Evolutionary conservation across 2,329 filamentous ascomycete genomes (phyloP).

Genomic region (Hypoxylon sp.): DNA sequence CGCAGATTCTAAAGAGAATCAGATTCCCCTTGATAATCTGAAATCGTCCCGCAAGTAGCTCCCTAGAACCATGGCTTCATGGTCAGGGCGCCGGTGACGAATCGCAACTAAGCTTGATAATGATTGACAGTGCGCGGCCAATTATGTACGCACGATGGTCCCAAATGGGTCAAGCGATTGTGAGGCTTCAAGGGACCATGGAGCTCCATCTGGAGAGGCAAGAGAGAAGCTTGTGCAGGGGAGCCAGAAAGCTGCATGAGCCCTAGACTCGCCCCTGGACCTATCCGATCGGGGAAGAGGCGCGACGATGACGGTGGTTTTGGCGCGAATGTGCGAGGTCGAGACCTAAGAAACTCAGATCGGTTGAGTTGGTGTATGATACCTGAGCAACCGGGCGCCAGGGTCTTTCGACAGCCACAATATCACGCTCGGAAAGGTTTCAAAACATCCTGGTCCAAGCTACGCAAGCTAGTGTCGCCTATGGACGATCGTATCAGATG

Average conservation of each 20-base stretch:
- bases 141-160: conserved; percentile 28
- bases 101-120: conserved; percentile 33
- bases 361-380: conserved; percentile 39
- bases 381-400: conserved; percentile 30
- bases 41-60: conserved; percentile 27
- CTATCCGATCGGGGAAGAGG: conserved; percentile 40
- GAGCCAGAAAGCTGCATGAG: conserved; percentile 38
- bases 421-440: conserved; percentile 37
- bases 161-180: conserved; percentile 29
- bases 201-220: conserved; percentile 26
- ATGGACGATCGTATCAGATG: conserved; percentile 35
- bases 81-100: conserved; percentile 30
- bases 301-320: conserved; percentile 30
- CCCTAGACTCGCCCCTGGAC: conserved; percentile 31
- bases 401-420: conserved; percentile 38
- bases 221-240: conserved; percentile 33
- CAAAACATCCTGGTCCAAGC: conserved; percentile 35
- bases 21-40: conserved; percentile 34
- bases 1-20: conserved; percentile 27
- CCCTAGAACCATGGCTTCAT: conserved; percentile 37
- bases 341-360: conserved; percentile 30
- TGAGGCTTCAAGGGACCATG: conserved; percentile 34
- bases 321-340: conserved; percentile 36
- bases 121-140: conserved; percentile 36
- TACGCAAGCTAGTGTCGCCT: conserved; percentile 36